phyloP scores from a whole-genome alignment of 2,329 filamentous ascomycete genomes.

The Fusarium marasasianum region DNA sequence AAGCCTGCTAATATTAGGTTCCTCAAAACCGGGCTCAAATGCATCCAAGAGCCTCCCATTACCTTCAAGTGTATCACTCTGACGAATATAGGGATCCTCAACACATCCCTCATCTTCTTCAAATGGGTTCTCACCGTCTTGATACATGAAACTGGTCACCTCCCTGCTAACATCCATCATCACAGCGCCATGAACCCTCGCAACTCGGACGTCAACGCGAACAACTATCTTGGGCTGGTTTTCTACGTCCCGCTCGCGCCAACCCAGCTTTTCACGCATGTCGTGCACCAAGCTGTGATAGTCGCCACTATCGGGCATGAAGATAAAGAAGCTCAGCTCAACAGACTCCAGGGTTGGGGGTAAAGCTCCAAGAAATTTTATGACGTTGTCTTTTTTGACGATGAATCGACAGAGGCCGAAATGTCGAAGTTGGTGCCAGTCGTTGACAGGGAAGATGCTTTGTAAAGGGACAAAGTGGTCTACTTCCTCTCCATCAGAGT shows the following conservation, averaged over 20 bases:
- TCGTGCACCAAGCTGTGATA: background rate
- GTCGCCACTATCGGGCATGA: background rate
- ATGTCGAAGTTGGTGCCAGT: conserved; percentile 7
- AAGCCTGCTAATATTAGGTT: background rate
- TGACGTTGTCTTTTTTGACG: background rate
- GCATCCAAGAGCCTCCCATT: background rate
- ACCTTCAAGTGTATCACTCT: background rate
- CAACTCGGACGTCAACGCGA: background rate
- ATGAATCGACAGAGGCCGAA: background rate
- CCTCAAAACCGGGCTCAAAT: background rate
- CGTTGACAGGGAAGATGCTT: background rate
- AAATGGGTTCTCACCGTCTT: background rate
- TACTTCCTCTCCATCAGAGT: background rate
- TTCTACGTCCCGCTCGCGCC: background rate
- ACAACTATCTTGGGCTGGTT: background rate
- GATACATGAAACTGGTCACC: background rate
- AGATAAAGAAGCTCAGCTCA: background rate
- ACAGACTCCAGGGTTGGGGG: background rate
- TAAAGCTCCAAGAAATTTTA: background rate
- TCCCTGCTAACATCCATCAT: background rate
- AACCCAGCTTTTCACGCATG: background rate
- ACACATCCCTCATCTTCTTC: background rate
- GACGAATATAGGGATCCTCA: background rate
- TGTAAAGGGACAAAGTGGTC: background rate
- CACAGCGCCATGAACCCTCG: background rate